Base-by-base conservation (phyloP, 164 flowering plant species). In the Macadamia tetraphylla region DNA sequence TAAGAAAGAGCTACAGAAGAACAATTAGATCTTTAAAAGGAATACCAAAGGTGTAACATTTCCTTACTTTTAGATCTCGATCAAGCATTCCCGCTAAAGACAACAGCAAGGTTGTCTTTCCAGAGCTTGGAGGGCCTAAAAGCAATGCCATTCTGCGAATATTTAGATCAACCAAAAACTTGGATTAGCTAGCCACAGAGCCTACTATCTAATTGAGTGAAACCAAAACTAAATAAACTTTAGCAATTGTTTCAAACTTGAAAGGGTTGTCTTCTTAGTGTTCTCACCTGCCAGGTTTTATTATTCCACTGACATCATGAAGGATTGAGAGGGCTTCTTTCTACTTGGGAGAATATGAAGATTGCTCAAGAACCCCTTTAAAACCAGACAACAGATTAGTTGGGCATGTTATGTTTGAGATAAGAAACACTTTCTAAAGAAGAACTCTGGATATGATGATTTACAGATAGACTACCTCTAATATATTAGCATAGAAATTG, bases 1-100 rank as follows among this genome's bases (percentile, higher is more conserved):
- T 3, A 51, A 4, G 3, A 51, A 51, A 51, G 13, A 51, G 13
- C 13, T 51, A 51, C 9, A 51, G 9, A 53, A 1, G 15, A 64
- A 40, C 29, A 17, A 17, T 17, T 4, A 53, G 15, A 17, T 13
- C 3, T 11, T 4, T 12, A 53, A 14, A 53, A 14, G 15, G 53
- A 10, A 49, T 49, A 14, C 53, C 53, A 49, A 49, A 49, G 53
- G 53, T 10, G 10, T 17, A 1, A 4, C 8, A 10, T 14, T 49
- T 49, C 64, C 17, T 67, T 60, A 80, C 82, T 75, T 81, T 78
- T 10, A 81, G 72, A 49, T 63, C 77, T 35, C 68, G 59, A 64
- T 78, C 81, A 58, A 58, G 60, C 60, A 23, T 58, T 58, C 60
- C 32, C 0, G 32, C 60, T 31, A 58, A 29, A 6, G 60, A 29